Percentiles rank a stretch among this genome's conserved stretches.
Conservation (phyloP, 345 rosid species). For the Bruguiera parviflora region DNA sequence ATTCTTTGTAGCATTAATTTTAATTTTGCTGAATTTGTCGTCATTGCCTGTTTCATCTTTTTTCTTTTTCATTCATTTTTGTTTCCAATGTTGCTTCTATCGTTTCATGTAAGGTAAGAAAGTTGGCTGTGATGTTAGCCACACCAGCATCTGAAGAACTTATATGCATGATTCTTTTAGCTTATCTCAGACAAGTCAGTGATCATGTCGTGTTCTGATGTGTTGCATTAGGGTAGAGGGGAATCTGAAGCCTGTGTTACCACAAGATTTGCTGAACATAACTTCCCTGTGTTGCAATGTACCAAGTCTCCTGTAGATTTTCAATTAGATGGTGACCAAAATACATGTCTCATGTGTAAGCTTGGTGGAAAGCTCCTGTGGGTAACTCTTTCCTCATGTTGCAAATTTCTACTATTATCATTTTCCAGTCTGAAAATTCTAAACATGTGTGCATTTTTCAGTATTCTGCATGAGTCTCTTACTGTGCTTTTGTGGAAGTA, state of each 20-base stretch:
- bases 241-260: conserved; percentile 36
- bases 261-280: conserved; percentile 29
- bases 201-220: conserved; percentile 18
- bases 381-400: conserved; percentile 22
- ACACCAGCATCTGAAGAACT: neutral
- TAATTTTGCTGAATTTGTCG: too few species aligned
- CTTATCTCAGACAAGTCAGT: neutral
- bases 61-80: too few species aligned
- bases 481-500: too few species aligned
- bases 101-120: too few species aligned
- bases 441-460: neutral
- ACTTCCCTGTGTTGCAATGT: conserved; percentile 18
- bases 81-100: too few species aligned
- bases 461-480: neutral
- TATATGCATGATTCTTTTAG: neutral
- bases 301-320: conserved; percentile 21
- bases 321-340: conserved; percentile 18
- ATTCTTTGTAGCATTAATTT: too few species aligned
- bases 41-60: too few species aligned
- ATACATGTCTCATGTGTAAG: conserved; percentile 39
- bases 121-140: too few species aligned
- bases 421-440: neutral
- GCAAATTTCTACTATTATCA: neutral
- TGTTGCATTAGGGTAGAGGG: conserved; percentile 61
- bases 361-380: conserved; percentile 51